Base-by-base conservation (phyloP, 257 asterid genomes). In the Fraxinus quadrangulata region DNA sequence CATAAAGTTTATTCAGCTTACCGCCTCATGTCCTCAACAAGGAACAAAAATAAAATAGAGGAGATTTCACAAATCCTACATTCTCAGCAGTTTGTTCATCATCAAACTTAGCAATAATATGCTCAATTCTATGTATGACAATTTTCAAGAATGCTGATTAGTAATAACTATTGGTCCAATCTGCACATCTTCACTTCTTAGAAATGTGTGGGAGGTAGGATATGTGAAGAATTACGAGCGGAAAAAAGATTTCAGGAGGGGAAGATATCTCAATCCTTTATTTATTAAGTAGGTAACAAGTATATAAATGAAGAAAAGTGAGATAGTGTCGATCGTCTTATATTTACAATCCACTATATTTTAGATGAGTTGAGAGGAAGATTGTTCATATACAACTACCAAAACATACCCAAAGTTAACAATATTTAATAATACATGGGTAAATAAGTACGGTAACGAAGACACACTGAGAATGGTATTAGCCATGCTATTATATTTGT, bases 51-150 rank as follows among this genome's bases (percentile, higher is more conserved):
- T 11, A 11, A 28, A 72, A 73, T 73, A 39, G 47, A 47, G 56
- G 14, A 13, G 39, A 63, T 40, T 54, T 19, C 65, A 16, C 65
- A 54, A 40, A 54, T 54, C 65, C 65, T 51, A 51, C 24, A 16
- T 16, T 54, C 65, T 54, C 65, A 72, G 67, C 13, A 78, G 11
- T 70, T 37, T n/a, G 8, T 28, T 66, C 26, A 4, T 19, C 63
- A 51, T 51, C 54, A 45, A 39, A 47, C 68, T n/a, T n/a, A 23
- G 63, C 54, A 65, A 66, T 40, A 30, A 79, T 72, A 24, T 66
- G 26, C 65, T 47, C 31, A 14, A 70, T 51, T 51, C 63, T 51
- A 51, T 51, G 24, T 5, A 49, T 30, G n/a, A 9, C 49, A 19
- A 45, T 23, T 54, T 72, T 65, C 59, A 21, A 23, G 66, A 30